These are phyloP conservation scores for Crotalaria pallida DNA, from an alignment of 306 rosid genomes.

Conservation along the genomic window DNA sequence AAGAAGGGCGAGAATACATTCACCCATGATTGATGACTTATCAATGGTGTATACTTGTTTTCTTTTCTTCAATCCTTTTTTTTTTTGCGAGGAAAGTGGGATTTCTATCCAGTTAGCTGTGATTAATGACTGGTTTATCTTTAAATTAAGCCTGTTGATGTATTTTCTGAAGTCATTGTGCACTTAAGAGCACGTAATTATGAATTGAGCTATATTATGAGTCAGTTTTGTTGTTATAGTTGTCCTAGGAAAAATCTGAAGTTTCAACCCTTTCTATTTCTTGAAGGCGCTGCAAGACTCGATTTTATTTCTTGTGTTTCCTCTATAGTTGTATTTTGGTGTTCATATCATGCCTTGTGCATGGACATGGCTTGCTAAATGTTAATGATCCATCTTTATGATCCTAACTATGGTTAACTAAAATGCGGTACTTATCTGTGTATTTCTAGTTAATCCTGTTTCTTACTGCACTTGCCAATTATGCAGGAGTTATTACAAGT, in stretches of 20 bases:
- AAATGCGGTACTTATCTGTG: not conserved
- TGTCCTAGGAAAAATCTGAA: not conserved
- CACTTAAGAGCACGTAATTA: not conserved
- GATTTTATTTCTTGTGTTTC: not conserved
- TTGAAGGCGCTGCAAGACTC: not conserved
- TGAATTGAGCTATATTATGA: not conserved
- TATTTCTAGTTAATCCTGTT: conserved; percentile 13
- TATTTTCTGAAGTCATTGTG: not conserved
- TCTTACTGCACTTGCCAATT: conserved; percentile 18
- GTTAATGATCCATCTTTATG: not conserved
- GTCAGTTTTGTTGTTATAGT: not conserved
- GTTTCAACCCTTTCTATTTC: not conserved
- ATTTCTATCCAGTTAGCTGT: not conserved
- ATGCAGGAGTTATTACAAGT: conserved; percentile 96
- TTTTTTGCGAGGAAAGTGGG: not conserved
- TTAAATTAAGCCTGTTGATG: not conserved
- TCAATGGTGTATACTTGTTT: not conserved
- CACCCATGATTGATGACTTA: not conserved
- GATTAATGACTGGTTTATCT: not conserved
- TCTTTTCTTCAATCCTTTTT: not conserved
- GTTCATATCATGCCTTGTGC: not conserved
- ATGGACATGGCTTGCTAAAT: not conserved
- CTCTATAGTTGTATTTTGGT: not conserved
- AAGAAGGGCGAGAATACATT: not conserved
- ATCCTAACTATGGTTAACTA: not conserved